These are phyloP conservation scores for Osmanthus fragrans DNA, from an alignment of 257 asterid genomes.

Conservation along the genomic window DNA sequence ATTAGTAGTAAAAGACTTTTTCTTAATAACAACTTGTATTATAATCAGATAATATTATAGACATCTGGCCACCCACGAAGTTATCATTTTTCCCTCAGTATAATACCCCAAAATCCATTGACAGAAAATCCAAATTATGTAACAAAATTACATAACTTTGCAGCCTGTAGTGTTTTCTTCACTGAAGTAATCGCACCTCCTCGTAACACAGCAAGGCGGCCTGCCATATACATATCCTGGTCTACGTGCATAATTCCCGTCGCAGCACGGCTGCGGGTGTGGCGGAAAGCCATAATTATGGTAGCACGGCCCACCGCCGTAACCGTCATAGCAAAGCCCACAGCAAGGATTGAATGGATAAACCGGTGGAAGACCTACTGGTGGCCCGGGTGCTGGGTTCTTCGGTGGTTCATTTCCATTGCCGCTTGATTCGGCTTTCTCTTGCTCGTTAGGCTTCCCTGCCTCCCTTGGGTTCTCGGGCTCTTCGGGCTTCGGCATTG, in stretches of 20 bases:
- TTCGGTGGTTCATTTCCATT: no score
- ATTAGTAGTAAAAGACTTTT: no score
- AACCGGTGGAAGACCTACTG: conserved; percentile 26
- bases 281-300: conserved; percentile 40
- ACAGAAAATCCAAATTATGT: no score
- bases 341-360: conserved; percentile 42
- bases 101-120: no score
- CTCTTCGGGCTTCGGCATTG: conserved; percentile 23
- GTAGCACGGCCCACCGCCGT: conserved; percentile 60
- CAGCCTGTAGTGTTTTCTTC: conserved; percentile 59
- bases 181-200: conserved; percentile 38
- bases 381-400: background rate
- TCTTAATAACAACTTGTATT: no score
- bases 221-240: conserved; percentile 26
- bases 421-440: background rate
- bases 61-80: background rate
- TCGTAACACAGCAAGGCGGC: conserved; percentile 29
- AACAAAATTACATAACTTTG: background rate
- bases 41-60: background rate
- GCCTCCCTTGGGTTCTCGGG: no score
- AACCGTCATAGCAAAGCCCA: conserved; percentile 41
- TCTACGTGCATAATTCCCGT: conserved; percentile 23
- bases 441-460: conserved; percentile 23
- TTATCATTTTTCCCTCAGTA: no score
- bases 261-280: conserved; percentile 36